Evolutionary conservation across 2,329 filamentous ascomycete species (phyloP).

Genomic region (Pyrenophora graminea): DNA sequence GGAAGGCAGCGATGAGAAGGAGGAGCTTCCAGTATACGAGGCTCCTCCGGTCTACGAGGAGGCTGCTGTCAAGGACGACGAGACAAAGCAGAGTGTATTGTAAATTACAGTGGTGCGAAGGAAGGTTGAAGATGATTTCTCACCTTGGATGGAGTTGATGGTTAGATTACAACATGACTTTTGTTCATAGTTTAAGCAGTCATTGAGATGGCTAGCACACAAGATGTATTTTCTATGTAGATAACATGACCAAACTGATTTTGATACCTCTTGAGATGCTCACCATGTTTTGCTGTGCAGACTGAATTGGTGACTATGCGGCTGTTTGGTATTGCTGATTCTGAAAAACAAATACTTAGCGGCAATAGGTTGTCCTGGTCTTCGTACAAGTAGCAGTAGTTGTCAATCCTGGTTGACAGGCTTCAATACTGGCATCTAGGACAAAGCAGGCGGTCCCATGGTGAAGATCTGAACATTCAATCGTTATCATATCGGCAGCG

Average conservation of each 20-base stretch:
- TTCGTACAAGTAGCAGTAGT: too few relatives aligned
- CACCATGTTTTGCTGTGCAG: too few relatives aligned
- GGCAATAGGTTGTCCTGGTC: too few relatives aligned
- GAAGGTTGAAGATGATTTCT: slow-evolving; percentile 2
- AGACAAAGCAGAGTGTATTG: slow-evolving; percentile 22
- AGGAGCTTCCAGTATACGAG: slow-evolving; percentile 44
- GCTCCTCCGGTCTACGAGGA: slow-evolving; percentile 48
- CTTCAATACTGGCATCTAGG: too few relatives aligned
- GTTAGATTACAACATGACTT: slow-evolving; percentile 2
- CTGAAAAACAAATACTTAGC: too few relatives aligned
- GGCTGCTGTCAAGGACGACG: slow-evolving; percentile 25
- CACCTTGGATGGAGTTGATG: not conserved
- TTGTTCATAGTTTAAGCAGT: not conserved
- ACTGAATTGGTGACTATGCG: too few relatives aligned
- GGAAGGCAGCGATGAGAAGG: slow-evolving; percentile 36
- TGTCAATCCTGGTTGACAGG: too few relatives aligned
- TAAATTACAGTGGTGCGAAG: not conserved
- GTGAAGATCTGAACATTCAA: too few relatives aligned
- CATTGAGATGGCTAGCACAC: slow-evolving; percentile 1
- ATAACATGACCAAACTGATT: not conserved
- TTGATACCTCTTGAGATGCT: too few relatives aligned
- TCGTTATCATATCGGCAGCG: not conserved
- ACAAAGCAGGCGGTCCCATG: too few relatives aligned
- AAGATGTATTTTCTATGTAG: slow-evolving; percentile 14
- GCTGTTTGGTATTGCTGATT: too few relatives aligned